Base-by-base conservation (phyloP, 208 protist genomes). In the Acanthamoeba triangularis region DNA sequence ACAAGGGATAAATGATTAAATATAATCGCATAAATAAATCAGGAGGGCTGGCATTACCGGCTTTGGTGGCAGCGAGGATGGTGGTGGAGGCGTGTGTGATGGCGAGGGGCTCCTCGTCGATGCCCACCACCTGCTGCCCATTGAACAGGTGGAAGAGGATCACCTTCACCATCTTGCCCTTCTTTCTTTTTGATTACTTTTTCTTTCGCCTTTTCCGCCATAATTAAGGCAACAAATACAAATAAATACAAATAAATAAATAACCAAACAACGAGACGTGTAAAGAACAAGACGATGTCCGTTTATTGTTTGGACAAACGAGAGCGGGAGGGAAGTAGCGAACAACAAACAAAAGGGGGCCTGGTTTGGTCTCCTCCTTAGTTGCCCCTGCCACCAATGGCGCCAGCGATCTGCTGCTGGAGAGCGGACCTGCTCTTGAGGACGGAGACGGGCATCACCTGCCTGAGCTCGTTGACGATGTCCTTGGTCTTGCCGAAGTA, bases 401-500 rank as follows among this genome's bases (percentile, higher is more conserved):
- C n/a, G 25, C 30, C n/a, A 52, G 93, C 93, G 76, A 90, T 90
- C 59, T 95, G 52, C 56, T 76, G 37, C 93, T 95, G 93, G 93
- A 95, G 93, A 30, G 37, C 74, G 54, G 33, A 63, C 78, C 93
- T 95, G 90, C 49, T 80, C 59, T 80, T 74, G 65, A 94, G 59
- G 13, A 94, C 67, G 41, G 65, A 74, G 65, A 82, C 69, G 90
- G 65, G 49, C 59, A 94, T 37, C 37, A 80, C 44, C 47, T 90
- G 78, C 69, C 96, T 94, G 30, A 98, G 90, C 3, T 97, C 95
- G 94, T 98, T 97, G 67, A 98, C 97, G 74, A 98, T 97, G 74
- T 98, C 96, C 93, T 98, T 98, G 35, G 97, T 98, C 95, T 98
- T 98, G 80, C 97, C 97, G 97, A 98, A 98, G 96, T 98, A 98